Evolutionary conservation across 345 rosid genomes (phyloP).

Genomic region (Sonneratia alba): DNA sequence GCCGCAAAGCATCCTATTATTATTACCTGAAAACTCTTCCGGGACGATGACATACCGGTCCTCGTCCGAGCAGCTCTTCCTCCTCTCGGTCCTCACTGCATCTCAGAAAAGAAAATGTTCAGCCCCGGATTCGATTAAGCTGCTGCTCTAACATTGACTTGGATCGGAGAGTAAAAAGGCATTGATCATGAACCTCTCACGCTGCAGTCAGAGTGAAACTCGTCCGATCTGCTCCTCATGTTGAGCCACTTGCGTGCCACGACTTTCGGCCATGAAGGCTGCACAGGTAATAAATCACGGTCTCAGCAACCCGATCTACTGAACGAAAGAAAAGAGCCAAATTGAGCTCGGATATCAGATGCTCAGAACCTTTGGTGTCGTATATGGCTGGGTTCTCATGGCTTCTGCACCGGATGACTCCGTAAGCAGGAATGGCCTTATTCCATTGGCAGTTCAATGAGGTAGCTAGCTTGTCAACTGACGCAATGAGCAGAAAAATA

Average conservation of each 20-base stretch:
- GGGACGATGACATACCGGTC: slow-evolving; percentile 40
- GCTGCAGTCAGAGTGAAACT: slow-evolving; percentile 63
- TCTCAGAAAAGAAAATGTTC: not conserved
- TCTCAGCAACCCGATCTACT: not conserved
- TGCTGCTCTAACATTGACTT: not conserved
- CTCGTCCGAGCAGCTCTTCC: slow-evolving; percentile 67
- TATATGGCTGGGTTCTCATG: not conserved
- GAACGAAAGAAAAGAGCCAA: not conserved
- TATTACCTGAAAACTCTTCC: slow-evolving; percentile 49
- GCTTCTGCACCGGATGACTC: not conserved
- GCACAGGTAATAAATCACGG: not conserved
- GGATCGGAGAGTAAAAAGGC: not conserved
- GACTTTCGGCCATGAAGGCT: slow-evolving; percentile 72
- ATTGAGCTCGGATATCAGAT: not conserved
- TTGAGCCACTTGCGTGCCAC: slow-evolving; percentile 81
- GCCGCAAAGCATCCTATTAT: too few relatives aligned
- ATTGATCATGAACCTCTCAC: slow-evolving; percentile 31
- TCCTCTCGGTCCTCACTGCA: slow-evolving; percentile 26
- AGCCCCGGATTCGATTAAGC: not conserved
- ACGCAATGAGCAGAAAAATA: not conserved
- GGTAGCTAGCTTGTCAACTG: not conserved
- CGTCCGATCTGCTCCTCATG: slow-evolving; percentile 51
- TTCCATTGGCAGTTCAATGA: not conserved
- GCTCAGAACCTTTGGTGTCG: not conserved
- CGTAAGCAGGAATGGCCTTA: not conserved